Percentiles rank a stretch among this genome's conserved stretches.
phyloP scores from a whole-genome alignment of 1,284 basidiomycete genomes.

The Rhodotorula mucilaginosa region DNA sequence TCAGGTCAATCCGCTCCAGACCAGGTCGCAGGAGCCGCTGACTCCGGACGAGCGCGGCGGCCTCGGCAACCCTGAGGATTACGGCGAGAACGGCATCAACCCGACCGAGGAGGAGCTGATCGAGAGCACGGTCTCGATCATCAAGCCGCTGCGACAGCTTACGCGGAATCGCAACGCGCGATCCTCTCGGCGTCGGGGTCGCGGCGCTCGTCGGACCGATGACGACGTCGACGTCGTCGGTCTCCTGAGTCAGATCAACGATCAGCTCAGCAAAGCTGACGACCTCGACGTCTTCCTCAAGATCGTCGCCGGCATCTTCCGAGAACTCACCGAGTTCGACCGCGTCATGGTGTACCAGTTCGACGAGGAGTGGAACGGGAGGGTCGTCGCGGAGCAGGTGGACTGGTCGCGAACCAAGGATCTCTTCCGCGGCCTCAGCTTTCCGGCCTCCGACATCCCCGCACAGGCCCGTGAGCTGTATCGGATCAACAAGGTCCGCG shows the following conservation, averaged over 20 bases:
- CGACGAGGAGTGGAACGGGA: conserved; percentile 56
- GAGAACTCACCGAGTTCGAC: conserved; percentile 79
- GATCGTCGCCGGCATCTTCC: conserved; percentile 73
- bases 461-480: conserved; percentile 60
- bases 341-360: conserved; percentile 79
- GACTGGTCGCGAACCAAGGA: conserved; percentile 79
- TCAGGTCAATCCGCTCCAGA: conserved; percentile 63
- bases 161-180: conserved; percentile 53
- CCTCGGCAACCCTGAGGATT: conserved; percentile 7
- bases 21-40: conserved; percentile 32
- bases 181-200: conserved; percentile 1
- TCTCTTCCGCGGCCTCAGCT: conserved; percentile 62
- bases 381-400: conserved; percentile 78
- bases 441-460: conserved; percentile 56
- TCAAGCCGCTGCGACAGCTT: conserved; percentile 71
- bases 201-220: not conserved
- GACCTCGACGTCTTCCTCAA: conserved; percentile 73
- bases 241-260: conserved; percentile 78
- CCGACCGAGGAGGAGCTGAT: conserved; percentile 56
- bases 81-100: conserved; percentile 30
- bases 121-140: conserved; percentile 69
- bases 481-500: conserved; percentile 69
- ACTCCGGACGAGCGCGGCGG: conserved; percentile 21
- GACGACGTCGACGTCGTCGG: conserved; percentile 69
- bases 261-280: conserved; percentile 69